Evolutionary conservation across 2,329 filamentous ascomycete species (phyloP), one percentile per base, ranked within the genome.

Genomic region (Colletotrichum higginsianum): DNA sequence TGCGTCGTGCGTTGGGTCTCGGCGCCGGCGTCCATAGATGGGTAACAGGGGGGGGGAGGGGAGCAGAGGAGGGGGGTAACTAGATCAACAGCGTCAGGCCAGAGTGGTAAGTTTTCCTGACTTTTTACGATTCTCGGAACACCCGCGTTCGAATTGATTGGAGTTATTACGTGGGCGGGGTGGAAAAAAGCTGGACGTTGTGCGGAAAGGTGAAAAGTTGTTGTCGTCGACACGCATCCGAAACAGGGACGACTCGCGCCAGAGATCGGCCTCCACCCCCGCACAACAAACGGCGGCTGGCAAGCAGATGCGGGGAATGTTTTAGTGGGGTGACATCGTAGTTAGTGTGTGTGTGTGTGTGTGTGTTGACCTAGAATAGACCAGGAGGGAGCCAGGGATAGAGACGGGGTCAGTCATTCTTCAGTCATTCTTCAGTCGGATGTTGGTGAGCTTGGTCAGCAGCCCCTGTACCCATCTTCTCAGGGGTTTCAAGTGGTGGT

Each of bases 1-100:
- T 70, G 67, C 62, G 67, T 66, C 21, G 67, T 66, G 46, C 67
- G 67, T 46, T 70, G 67, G 12, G 67, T 56, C 40, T 70, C 62
- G 38, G 58, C 58, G 26, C 61, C 67, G 13, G 55, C 35, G 56
- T 70, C 62, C 61, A 66, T 66, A 55, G 16, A 55, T 2, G 18
- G 13, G 52, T 15, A 15, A 30, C n/a, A 16, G 13, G n/a, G 12
- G n/a, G 12, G n/a, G 18, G 21, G 21, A 23, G 18, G 18, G 16
- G 26, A 26, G 1, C 26, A 4, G 12, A 26, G 46, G 42, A n/a
- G 53, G 2, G 7, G 18, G 4, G 3, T 2, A 18, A 35, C 7
- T 15, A 11, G 15, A 7, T 26, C 26, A 26, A 26, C 26, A 26
- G 26, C 26, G 46, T 46, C 21, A 46, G 56, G 23, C 56, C 40